These are phyloP conservation scores for Limnanthes douglasii DNA, from an alignment of 345 rosid species.

Conservation along the genomic window DNA sequence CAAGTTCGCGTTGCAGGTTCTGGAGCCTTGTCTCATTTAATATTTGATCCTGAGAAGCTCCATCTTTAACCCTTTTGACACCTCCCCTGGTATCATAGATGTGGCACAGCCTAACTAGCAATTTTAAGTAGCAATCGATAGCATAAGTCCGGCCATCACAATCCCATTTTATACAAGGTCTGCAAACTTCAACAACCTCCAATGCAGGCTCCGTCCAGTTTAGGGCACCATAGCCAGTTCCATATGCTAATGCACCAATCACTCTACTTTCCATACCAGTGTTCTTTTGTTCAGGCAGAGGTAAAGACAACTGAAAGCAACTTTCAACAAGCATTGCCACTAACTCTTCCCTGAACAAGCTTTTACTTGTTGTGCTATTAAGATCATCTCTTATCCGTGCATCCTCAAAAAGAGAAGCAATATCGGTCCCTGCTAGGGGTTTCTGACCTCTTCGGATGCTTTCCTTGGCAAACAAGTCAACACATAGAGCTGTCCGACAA, in stretches of 20 bases:
- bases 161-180: constrained; percentile 97
- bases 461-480: constrained; percentile 92
- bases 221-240: constrained; percentile 96
- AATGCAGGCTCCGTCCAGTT: constrained; percentile 98
- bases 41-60: constrained; percentile 96
- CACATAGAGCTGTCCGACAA: constrained; percentile 96
- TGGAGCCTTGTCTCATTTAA: constrained; percentile 89
- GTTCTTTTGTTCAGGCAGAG: constrained; percentile 84
- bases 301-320: constrained; percentile 95
- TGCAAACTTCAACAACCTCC: constrained; percentile 97
- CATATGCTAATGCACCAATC: constrained; percentile 96
- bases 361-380: constrained; percentile 60
- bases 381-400: constrained; percentile 82
- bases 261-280: constrained; percentile 98
- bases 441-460: constrained; percentile 97
- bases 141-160: constrained; percentile 98
- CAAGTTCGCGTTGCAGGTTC: constrained; percentile 82
- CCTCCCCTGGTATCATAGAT: constrained; percentile 96
- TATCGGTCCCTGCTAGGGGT: constrained; percentile 90
- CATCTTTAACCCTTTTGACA: constrained; percentile 91
- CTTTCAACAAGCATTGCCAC: constrained; percentile 97
- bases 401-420: constrained; percentile 94
- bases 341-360: constrained; percentile 86
- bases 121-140: constrained; percentile 86
- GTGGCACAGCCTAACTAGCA: constrained; percentile 89